Percentiles rank a stretch among this genome's conserved stretches.
Evolutionary conservation across 495 filamentous ascomycete genomes (phyloP).

Genomic region (Penicillium lagena): DNA sequence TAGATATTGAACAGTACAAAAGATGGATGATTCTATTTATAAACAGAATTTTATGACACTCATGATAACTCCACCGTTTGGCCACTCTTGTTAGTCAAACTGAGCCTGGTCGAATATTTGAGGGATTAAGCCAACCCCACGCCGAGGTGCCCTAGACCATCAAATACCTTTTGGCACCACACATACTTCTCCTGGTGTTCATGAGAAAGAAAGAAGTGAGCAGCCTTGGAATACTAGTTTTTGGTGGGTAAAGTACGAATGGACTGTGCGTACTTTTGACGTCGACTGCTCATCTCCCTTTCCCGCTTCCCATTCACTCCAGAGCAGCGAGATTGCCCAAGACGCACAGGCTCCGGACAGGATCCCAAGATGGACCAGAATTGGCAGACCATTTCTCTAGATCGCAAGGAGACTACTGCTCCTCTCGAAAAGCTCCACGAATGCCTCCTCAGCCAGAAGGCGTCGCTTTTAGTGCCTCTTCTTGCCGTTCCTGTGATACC

Average conservation of each 20-base stretch:
- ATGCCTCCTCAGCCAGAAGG: conserved; percentile 3
- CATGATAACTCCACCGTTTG: too few relatives aligned
- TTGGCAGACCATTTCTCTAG: conserved; percentile 11
- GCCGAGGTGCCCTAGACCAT: background rate
- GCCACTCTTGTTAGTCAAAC: too few relatives aligned
- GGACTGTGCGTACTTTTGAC: too few relatives aligned
- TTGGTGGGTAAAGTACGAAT: too few relatives aligned
- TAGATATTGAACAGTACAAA: background rate
- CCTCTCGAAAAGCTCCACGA: conserved; percentile 3
- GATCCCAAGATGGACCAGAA: conserved; percentile 5
- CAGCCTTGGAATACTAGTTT: too few relatives aligned
- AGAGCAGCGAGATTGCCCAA: too few relatives aligned
- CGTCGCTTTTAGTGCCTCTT: conserved; percentile 5
- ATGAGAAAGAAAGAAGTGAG: too few relatives aligned
- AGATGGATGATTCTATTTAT: too few relatives aligned
- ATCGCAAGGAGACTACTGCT: conserved; percentile 7
- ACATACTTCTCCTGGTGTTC: background rate
- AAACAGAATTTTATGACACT: too few relatives aligned
- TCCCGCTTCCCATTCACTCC: too few relatives aligned
- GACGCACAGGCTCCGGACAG: background rate
- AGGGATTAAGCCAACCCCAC: background rate
- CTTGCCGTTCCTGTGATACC: conserved; percentile 6
- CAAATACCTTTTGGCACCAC: conserved; percentile 2
- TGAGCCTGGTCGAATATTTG: too few relatives aligned
- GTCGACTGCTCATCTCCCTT: too few relatives aligned